Percentiles rank a stretch among this genome's conserved stretches.
Evolutionary conservation across 345 rosid genomes (phyloP).

Genomic region (Eutrema japonicum): DNA sequence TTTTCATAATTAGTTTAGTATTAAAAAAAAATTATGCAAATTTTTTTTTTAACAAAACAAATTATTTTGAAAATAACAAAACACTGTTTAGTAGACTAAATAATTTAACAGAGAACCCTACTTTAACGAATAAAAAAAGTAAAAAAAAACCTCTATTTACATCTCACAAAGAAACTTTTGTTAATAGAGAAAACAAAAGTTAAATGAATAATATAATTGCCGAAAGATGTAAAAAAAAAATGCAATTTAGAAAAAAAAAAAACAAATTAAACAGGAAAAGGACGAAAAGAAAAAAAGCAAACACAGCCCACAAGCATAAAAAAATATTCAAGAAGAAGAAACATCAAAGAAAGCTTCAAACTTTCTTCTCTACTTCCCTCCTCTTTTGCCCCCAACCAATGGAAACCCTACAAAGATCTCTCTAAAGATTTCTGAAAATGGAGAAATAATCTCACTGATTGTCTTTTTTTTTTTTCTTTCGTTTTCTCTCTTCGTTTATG

Average conservation of each 20-base stretch:
- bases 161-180: constrained; percentile 4
- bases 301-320: constrained; percentile 37
- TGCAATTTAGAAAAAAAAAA: not conserved
- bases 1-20: no score
- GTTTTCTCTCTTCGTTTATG: constrained; percentile 24
- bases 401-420: constrained; percentile 46
- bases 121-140: not conserved
- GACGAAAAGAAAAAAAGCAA: constrained; percentile 26
- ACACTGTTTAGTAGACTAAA: not conserved
- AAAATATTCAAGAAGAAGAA: constrained; percentile 39
- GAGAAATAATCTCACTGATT: constrained; percentile 16
- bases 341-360: constrained; percentile 47
- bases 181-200: not conserved
- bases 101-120: not conserved
- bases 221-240: constrained; percentile 11
- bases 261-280: not conserved
- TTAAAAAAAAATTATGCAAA: not conserved
- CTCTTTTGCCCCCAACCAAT: constrained; percentile 33
- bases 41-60: no score
- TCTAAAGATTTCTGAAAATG: constrained; percentile 34
- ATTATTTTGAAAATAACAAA: constrained; percentile 17
- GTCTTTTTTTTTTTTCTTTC: not conserved
- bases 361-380: constrained; percentile 34
- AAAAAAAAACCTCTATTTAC: not conserved
- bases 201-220: constrained; percentile 11